These are phyloP conservation scores for Auricularia heimuer DNA, from an alignment of 768 basidiomycete species.

Conservation along the genomic window DNA sequence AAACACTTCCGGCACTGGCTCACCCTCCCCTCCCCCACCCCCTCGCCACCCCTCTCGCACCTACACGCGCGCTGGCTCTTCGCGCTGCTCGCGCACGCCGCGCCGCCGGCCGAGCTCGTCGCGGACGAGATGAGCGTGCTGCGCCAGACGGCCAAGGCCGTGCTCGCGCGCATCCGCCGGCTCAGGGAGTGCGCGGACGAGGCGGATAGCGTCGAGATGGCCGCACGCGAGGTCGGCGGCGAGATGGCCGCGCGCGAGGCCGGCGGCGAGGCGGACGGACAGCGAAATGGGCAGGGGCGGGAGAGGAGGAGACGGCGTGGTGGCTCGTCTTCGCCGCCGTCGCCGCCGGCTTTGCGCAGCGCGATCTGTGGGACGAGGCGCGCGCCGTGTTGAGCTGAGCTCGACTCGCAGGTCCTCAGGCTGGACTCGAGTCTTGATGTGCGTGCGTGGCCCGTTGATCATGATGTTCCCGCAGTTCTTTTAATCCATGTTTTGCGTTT, in stretches of 20 bases:
- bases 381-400: neutral
- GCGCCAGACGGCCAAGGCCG: neutral
- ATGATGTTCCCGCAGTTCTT: too few relatives aligned
- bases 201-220: neutral
- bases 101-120: conserved; percentile 21
- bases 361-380: conserved; percentile 12
- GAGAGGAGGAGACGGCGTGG: neutral
- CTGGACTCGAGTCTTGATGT: too few relatives aligned
- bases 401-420: too few relatives aligned
- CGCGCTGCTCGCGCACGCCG: conserved; percentile 56
- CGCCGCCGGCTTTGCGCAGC: conserved; percentile 10
- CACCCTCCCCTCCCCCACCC: conserved; percentile 25
- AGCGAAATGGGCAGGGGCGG: neutral
- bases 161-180: neutral
- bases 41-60: conserved; percentile 13
- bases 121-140: neutral
- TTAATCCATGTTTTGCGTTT: too few relatives aligned
- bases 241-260: neutral
- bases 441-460: too few relatives aligned
- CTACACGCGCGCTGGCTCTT: conserved; percentile 71
- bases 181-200: neutral
- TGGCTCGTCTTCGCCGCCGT: conserved; percentile 12
- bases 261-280: too few relatives aligned
- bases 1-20: conserved; percentile 85
- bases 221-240: neutral